Conservation (phyloP, 768 basidiomycete species). For the Crucibulum laeve region DNA sequence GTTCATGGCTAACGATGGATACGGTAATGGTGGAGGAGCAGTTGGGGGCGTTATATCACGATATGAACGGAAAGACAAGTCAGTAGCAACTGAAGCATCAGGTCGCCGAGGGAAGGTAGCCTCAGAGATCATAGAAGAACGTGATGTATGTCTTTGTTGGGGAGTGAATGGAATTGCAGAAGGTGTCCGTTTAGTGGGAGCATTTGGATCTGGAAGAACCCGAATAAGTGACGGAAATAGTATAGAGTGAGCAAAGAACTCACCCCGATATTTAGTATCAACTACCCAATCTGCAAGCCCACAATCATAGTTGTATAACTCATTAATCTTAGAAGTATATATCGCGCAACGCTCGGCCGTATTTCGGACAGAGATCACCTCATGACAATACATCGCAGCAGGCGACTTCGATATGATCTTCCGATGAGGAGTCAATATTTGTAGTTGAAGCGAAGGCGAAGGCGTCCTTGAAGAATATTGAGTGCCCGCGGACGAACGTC, state of each 20-base stretch:
- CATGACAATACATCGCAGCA: conserved; percentile 65
- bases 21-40: conserved; percentile 62
- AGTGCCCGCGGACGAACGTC: conserved; percentile 27
- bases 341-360: conserved; percentile 64
- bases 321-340: conserved; percentile 83
- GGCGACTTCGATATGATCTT: conserved; percentile 42
- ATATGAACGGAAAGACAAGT: conserved; percentile 48
- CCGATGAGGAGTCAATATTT: conserved; percentile 16
- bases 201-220: conserved; percentile 22
- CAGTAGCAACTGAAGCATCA: conserved; percentile 78
- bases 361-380: conserved; percentile 52
- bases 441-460: conserved; percentile 24
- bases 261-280: conserved; percentile 54
- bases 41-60: conserved; percentile 50
- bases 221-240: conserved; percentile 3
- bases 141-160: conserved; percentile 64
- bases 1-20: conserved; percentile 60
- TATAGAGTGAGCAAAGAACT: conserved; percentile 12
- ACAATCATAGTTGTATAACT: conserved; percentile 69
- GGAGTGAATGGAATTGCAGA: conserved; percentile 40
- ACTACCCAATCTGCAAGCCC: conserved; percentile 76
- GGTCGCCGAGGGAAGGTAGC: conserved; percentile 74
- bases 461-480: conserved; percentile 31
- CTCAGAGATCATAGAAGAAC: conserved; percentile 69
- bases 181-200: conserved; percentile 24